Evolutionary conservation across 768 basidiomycete species (phyloP).

Genomic region (Paxillus ammoniavirescens): DNA sequence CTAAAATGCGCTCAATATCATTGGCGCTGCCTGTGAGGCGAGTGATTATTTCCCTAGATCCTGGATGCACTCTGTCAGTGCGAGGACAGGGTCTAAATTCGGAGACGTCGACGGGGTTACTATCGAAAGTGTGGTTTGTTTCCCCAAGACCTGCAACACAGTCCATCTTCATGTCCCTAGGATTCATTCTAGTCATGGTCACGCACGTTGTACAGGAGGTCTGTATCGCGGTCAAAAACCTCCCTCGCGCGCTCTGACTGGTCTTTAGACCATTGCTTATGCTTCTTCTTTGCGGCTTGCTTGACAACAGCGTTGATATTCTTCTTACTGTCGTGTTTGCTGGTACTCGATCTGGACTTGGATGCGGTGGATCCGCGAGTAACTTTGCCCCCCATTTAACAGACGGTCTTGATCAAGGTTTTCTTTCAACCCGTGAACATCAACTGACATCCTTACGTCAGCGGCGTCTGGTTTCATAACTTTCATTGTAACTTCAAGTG

Average conservation of each 20-base stretch:
- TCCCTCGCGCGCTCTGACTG: conserved; percentile 25
- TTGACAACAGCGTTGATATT: conserved; percentile 2
- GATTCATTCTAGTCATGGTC: background rate
- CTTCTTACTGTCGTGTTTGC: conserved; percentile 4
- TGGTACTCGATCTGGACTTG: conserved; percentile 8
- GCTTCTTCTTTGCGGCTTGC: conserved; percentile 17
- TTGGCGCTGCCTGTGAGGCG: no score
- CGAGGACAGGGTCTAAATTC: conserved; percentile 6
- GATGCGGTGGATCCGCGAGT: background rate
- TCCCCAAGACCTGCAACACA: conserved; percentile 11
- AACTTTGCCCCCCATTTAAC: conserved; percentile 6
- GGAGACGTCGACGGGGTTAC: background rate
- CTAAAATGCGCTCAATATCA: no score
- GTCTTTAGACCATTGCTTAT: conserved; percentile 21
- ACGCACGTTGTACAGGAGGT: conserved; percentile 25
- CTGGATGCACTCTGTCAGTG: conserved; percentile 21
- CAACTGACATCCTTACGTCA: no score
- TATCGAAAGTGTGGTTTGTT: background rate
- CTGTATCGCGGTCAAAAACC: conserved; percentile 24
- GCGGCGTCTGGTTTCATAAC: background rate
- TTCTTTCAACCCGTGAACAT: no score
- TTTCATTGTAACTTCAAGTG: no score
- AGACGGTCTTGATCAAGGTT: background rate
- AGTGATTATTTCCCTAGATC: conserved; percentile 13
- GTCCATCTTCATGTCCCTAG: background rate